Conservation (phyloP, 163 green algal genomes). For the Trebouxiophyceae sp. region DNA sequence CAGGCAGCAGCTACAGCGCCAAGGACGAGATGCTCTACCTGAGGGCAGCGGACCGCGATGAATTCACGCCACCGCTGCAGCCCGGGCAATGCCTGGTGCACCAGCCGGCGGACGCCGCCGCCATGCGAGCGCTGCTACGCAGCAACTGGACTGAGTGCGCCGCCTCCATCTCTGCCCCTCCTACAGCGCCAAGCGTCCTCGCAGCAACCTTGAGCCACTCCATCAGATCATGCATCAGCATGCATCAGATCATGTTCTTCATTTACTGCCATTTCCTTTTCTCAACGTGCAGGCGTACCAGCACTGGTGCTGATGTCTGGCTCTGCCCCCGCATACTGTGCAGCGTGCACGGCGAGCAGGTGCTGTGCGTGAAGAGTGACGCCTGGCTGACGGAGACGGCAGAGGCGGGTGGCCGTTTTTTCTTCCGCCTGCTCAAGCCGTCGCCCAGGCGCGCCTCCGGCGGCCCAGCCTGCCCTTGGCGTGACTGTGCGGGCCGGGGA, state of each 20-base stretch:
- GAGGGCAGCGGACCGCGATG: not conserved
- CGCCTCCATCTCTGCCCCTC: too few species aligned
- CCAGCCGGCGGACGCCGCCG: not conserved
- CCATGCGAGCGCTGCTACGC: not conserved
- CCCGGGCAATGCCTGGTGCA: not conserved
- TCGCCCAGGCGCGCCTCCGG: not conserved
- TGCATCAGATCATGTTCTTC: too few species aligned
- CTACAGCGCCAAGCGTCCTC: too few species aligned
- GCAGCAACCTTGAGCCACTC: too few species aligned
- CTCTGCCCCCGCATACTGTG: not conserved
- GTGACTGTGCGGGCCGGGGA: not conserved
- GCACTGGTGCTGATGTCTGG: too few species aligned
- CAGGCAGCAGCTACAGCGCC: not conserved
- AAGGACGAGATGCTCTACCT: not conserved
- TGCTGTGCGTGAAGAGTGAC: not conserved
- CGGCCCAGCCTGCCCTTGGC: not conserved
- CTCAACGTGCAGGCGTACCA: too few species aligned
- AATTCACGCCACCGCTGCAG: not conserved
- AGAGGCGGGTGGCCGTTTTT: not conserved
- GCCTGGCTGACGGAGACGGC: not conserved
- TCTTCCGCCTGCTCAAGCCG: not conserved
- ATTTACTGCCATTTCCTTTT: too few species aligned
- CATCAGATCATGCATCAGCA: too few species aligned
- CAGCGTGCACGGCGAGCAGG: conserved; percentile 1
- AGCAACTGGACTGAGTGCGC: not conserved